Evolutionary conservation across 192 early-diverging fungal genomes (phyloP).

Genomic region (Coemansia sp.): DNA sequence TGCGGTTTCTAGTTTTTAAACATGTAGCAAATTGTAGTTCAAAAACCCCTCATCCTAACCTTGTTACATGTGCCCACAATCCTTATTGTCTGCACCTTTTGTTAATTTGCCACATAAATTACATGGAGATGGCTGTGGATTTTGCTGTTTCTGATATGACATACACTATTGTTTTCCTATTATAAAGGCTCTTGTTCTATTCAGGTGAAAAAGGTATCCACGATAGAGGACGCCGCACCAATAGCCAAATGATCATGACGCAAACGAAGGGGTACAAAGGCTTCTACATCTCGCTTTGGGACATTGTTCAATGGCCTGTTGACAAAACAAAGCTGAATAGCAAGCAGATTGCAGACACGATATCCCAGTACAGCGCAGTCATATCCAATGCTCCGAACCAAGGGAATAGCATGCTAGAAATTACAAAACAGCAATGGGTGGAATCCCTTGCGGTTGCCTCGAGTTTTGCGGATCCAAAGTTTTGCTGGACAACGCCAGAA

Average conservation of each 20-base stretch:
- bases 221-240: not conserved
- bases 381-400: not conserved
- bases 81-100: too few species aligned
- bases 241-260: not conserved
- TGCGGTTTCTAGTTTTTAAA: not conserved
- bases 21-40: not conserved
- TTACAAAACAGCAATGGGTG: constrained; percentile 3
- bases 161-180: too few species aligned
- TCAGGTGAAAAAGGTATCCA: too few species aligned
- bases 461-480: constrained; percentile 14
- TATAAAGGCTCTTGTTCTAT: too few species aligned
- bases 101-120: too few species aligned
- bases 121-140: too few species aligned
- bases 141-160: too few species aligned
- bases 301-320: constrained; percentile 8
- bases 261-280: constrained; percentile 10
- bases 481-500: constrained; percentile 20
- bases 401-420: not conserved
- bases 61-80: not conserved
- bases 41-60: not conserved
- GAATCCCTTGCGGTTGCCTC: constrained; percentile 31
- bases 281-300: constrained; percentile 33
- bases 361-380: not conserved
- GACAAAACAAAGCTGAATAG: not conserved
- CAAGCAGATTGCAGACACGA: not conserved